These are phyloP conservation scores for Calonectria pseudoturangicola DNA, from an alignment of 2,329 filamentous ascomycete genomes.

Conservation along the genomic window DNA sequence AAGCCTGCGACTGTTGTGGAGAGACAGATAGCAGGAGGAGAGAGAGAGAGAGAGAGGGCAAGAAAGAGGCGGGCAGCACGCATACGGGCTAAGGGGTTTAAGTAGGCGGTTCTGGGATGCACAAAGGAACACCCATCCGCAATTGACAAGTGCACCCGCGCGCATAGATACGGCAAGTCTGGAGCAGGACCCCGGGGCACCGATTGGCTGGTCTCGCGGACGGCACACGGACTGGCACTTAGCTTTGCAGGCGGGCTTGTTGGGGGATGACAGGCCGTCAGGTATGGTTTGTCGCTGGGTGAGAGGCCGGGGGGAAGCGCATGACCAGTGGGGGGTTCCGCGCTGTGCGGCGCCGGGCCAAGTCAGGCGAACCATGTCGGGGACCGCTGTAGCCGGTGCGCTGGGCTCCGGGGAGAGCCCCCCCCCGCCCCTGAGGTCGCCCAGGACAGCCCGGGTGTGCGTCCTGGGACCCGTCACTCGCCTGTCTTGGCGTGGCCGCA, in stretches of 20 bases:
- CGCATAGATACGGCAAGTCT: constrained; percentile 48
- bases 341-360: constrained; percentile 31
- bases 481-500: constrained; percentile 1
- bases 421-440: background rate
- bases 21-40: constrained; percentile 36
- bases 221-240: constrained; percentile 10
- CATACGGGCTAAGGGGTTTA: constrained; percentile 45
- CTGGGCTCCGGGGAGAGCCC: background rate
- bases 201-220: constrained; percentile 28
- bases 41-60: background rate
- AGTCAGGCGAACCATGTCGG: constrained; percentile 46
- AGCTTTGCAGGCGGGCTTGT: constrained; percentile 18
- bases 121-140: constrained; percentile 8
- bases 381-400: constrained; percentile 28
- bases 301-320: constrained; percentile 16
- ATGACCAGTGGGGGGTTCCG: constrained; percentile 44
- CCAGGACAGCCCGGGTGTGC: constrained; percentile 31
- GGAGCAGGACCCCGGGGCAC: background rate
- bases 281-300: constrained; percentile 17
- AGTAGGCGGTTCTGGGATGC: constrained; percentile 30
- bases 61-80: constrained; percentile 35
- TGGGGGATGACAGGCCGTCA: constrained; percentile 34
- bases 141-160: constrained; percentile 23
- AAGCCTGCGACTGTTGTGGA: constrained; percentile 47
- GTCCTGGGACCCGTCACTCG: background rate